A percentile compares a stretch with the other conserved stretches of the same genome.
These are phyloP conservation scores for Cicer chorassanicum DNA, from an alignment of 306 rosid species.

Conservation along the genomic window DNA sequence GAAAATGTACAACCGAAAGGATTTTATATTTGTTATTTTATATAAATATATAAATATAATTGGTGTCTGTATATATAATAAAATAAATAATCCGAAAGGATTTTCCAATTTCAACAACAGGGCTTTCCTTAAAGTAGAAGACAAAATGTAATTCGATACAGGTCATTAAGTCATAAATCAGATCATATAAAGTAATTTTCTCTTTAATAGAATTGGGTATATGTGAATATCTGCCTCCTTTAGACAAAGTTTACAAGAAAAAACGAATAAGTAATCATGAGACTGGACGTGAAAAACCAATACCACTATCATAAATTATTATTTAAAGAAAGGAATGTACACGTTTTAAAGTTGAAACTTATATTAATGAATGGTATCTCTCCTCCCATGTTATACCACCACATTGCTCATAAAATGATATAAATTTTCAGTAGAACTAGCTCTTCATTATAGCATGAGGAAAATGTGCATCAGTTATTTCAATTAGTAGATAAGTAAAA, in stretches of 20 bases:
- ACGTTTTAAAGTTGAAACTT: not conserved
- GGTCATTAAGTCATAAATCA: conserved; percentile 49
- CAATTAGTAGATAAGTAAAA: no score
- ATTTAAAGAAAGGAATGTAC: not conserved
- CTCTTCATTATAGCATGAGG: no score
- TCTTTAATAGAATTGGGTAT: conserved; percentile 43
- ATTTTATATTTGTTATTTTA: no score
- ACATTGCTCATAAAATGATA: no score
- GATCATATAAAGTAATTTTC: conserved; percentile 47
- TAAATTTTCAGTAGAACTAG: no score
- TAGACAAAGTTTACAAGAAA: conserved; percentile 52
- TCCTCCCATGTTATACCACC: no score
- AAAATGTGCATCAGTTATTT: no score
- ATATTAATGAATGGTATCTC: no score
- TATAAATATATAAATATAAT: no score
- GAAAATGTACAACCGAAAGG: no score
- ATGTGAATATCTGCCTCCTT: conserved; percentile 59
- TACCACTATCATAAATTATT: conserved; percentile 31
- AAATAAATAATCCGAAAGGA: no score
- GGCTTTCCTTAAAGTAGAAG: conserved; percentile 47
- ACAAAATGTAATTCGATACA: conserved; percentile 45
- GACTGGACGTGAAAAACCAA: conserved; percentile 46
- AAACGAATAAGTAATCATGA: conserved; percentile 53
- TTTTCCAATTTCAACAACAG: not conserved
- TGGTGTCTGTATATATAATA: no score